Conservation (phyloP, 306 rosid genomes). For the Fragaria vesca region DNA sequence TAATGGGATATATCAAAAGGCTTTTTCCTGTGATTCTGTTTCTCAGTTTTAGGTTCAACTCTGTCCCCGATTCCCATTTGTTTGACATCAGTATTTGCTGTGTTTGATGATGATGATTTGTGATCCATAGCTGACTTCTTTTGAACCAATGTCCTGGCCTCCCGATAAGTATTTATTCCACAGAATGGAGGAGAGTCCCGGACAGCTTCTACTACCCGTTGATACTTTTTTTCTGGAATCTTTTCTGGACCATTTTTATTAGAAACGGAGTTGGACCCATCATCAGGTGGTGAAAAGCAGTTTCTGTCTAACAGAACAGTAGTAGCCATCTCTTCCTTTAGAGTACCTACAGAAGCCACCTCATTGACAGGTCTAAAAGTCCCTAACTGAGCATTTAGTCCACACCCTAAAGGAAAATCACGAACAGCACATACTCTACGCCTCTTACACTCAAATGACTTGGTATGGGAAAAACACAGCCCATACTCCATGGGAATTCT, state of each 20-base stretch:
- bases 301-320: background rate
- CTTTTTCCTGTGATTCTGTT: slow-evolving; percentile 3
- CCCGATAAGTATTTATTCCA: slow-evolving; percentile 51
- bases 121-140: slow-evolving; percentile 30
- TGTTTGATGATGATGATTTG: slow-evolving; percentile 23
- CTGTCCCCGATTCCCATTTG: slow-evolving; percentile 26
- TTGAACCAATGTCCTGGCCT: slow-evolving; percentile 24
- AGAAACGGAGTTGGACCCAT: background rate
- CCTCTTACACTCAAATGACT: slow-evolving; percentile 35
- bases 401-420: slow-evolving; percentile 78
- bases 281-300: background rate
- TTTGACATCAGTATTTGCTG: slow-evolving; percentile 25
- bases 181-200: slow-evolving; percentile 69
- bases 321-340: background rate
- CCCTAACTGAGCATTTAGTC: slow-evolving; percentile 33
- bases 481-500: slow-evolving; percentile 41
- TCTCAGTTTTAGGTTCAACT: slow-evolving; percentile 15
- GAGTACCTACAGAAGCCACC: background rate
- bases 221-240: slow-evolving; percentile 29
- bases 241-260: slow-evolving; percentile 29
- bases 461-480: slow-evolving; percentile 16
- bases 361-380: background rate
- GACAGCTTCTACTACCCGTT: slow-evolving; percentile 59
- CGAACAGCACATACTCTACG: slow-evolving; percentile 61
- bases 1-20: slow-evolving; percentile 7